Base-by-base conservation (phyloP, 2,329 filamentous ascomycete species). In the Xylaria sp. region DNA sequence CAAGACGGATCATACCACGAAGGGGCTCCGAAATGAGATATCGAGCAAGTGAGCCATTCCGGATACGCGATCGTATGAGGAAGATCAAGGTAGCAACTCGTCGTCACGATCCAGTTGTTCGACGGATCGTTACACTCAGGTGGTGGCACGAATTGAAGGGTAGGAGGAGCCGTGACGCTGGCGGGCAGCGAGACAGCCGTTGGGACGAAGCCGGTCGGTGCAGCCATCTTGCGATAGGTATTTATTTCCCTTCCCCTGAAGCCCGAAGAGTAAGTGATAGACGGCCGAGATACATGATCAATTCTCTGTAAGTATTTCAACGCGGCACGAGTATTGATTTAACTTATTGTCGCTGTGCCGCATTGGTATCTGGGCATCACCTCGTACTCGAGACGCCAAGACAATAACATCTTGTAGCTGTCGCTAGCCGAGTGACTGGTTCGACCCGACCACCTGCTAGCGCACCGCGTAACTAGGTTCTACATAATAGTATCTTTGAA, bases 71-170 rank as follows among this genome's bases (percentile, higher is more conserved):
- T 53, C 1, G 3, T 3, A 36, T 32, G 12, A 8, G 30, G 2
- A 2, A 60, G n/a, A 3, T 60, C n/a, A 6, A 70, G 9, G 34
- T 67, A 72, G 21, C 70, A 71, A 54, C 68, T 70, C 53, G 65
- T 71, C 27, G 65, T 71, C 34, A 72, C 64, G 19, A 67, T 53
- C 70, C 68, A 72, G 27, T 68, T 60, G 48, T 69, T 71, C 17
- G 24, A 61, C 2, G 70, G 62, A 30, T 72, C 68, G 11, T 64
- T n/a, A 34, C 70, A 72, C 24, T 58, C 68, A n/a, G 70, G 60
- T 14, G 65, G 57, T 19, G 70, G 65, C 3, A 64, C 55, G 50
- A 69, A 72, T 58, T 65, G 68, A 30, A 64, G 24, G 2, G 63
- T 71, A 6, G 65, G 65, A 36, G 70, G 66, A 14, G 70, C 39